Base-by-base conservation (phyloP, 2,329 filamentous ascomycete species). In the Penicillium sp. region DNA sequence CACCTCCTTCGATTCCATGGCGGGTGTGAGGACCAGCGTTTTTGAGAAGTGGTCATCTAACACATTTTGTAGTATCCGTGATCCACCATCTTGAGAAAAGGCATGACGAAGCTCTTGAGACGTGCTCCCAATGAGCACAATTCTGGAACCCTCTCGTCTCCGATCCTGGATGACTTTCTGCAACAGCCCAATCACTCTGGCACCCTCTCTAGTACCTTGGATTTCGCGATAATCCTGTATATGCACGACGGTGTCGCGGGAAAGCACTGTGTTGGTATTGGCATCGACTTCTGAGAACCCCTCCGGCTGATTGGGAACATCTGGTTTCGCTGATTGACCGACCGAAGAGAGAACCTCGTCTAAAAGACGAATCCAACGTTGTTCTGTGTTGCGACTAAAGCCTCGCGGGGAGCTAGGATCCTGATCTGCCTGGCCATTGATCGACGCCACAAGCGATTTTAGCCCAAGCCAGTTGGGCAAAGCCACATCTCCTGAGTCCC, bases 151-250 rank as follows among this genome's bases (percentile, higher is more conserved):
- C 26, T 79, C 75, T 38, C 77, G 75, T 73, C 90, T 85, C 42
- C 83, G 76, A 43, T 79, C 77, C 54, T 90, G 83, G 17, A 94
- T 79, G 5, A 85, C 73, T 33, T 79, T 76, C 37, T 86, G 81
- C 9, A 98, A 69, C 43, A 83, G 80, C 27, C 74, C 70, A 6
- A 96, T 68, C 20, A 97, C 77, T 15, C 78, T 75, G 2, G 78
- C 74, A 8, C 88, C 87, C 42, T 87, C 81, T 4, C 77, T 63
- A 1, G 85, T 83, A 57, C 78, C 77, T 53, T 77, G 80, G 7
- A 98, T 73, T 48, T 94, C 87, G 37, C 86, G 81, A 56, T 88
- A 86, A 60, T 97, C 87, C 59, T 86, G 80, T 9, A 95, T 70
- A 53, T 87, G 87, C 26, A 94, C 73, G 42, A 97, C 82, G 6